Base-by-base conservation (phyloP, 1,284 basidiomycete genomes). In the Papiliotrema fonsecae region DNA sequence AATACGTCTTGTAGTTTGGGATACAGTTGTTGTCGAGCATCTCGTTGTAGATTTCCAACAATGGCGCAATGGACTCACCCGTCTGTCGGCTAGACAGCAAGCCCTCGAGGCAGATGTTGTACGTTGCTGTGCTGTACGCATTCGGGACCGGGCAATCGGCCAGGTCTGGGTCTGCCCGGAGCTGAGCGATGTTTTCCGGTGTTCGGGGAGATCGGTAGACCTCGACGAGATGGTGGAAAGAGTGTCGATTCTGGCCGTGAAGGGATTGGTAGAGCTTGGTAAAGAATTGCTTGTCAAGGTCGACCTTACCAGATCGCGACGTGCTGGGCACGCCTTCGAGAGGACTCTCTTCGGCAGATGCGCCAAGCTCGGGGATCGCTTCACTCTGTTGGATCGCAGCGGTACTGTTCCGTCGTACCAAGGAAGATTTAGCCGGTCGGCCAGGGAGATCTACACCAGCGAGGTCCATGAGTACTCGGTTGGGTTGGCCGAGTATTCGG, bases 31-130 rank as follows among this genome's bases (percentile, higher is more conserved):
- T 76, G n/a, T 78, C 73, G 40, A 90, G 73, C 79, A 93, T 82
- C 48, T 83, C 78, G 60, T 87, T 82, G 76, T 94, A 94, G 4
- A 82, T 78, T 50, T 84, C 80, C 53, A 87, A 72, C 42, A 91
- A 74, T 34, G 79, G 67, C 0, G 77, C 74, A 34, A 88, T 77
- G 4, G 82, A 79, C 55, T 82, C 78, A 14, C 82, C 83, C 13
- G 64, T 54, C 19, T 57, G 48, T 49, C 86, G 80, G 30, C 79
- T 74, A 2, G 65, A 54, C 24, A 77, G 62, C 2, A 90, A 69
- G 0, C 81, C 82, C 4, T 77, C 62, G 37, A 92, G 72, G 13
- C 83, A 83, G 19, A 72, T 67, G 62, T 91, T 91, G 76, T 84
- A 90, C 6, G 83, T 79, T 9, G 49, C 26, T 1, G 57, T 51